Evolutionary conservation across 148 eudicot species (phyloP).

Genomic region (Suaeda aralocaspica): DNA sequence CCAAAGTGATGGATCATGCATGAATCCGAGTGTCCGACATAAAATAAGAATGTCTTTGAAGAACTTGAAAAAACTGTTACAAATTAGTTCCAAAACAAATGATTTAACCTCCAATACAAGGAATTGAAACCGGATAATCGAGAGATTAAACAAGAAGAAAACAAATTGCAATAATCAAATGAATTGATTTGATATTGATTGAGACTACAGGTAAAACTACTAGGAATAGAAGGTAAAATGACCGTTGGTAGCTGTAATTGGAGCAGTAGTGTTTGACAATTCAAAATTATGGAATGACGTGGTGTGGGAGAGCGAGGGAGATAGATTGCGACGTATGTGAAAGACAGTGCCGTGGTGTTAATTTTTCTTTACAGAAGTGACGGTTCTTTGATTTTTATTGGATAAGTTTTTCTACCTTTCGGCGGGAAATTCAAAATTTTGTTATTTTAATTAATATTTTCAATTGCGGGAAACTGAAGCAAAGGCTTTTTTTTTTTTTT

Average conservation of each 20-base stretch:
- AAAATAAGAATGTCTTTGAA: too few species aligned
- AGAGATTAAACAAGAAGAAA: neutral
- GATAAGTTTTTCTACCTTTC: slow-evolving; percentile 27
- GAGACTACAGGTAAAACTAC: too few species aligned
- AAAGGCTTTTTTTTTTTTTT: slow-evolving; percentile 10
- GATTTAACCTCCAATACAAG: too few species aligned
- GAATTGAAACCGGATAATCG: too few species aligned
- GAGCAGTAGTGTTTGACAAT: slow-evolving; percentile 17
- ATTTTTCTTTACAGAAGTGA: neutral
- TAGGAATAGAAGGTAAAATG: too few species aligned
- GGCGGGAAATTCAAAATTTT: slow-evolving; percentile 25
- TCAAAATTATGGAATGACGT: slow-evolving; percentile 15
- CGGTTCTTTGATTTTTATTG: slow-evolving; percentile 4
- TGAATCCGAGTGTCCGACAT: too few species aligned
- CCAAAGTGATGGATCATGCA: too few species aligned
- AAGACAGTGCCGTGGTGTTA: neutral
- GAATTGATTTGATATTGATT: too few species aligned
- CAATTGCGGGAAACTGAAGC: slow-evolving; percentile 27
- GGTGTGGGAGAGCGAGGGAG: neutral
- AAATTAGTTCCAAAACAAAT: too few species aligned
- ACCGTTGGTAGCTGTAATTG: neutral
- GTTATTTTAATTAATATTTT: too few species aligned
- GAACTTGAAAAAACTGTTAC: too few species aligned
- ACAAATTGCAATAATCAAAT: too few species aligned
- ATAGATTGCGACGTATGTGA: slow-evolving; percentile 12